Evolutionary conservation across 352 stramenopile species (phyloP), one percentile per base, ranked within the genome.

Genomic region (Pythium dissotocum): DNA sequence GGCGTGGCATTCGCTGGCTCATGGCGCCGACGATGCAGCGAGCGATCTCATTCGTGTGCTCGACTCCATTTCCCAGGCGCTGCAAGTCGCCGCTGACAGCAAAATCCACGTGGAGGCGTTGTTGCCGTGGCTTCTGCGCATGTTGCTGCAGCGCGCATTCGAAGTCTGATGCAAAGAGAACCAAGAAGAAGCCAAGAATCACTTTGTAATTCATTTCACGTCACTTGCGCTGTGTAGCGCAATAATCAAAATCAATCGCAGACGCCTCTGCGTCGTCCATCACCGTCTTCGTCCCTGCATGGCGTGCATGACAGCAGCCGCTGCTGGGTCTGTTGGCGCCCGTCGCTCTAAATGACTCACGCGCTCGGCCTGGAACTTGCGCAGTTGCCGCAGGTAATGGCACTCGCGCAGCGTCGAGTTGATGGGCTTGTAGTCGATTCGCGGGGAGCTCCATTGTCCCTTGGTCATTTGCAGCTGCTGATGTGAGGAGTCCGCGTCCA

Each of bases 371-470:
- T 93, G 85, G 64, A 90, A 93, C 61, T 80, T 83, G 51, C 86
- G 82, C 60, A 91, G 62, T 61, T 94, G 86, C 8, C 86, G 86
- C 61, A 92, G 55, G 62, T 86, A 92, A 61, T 94, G 86, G 46
- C 88, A 85, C 67, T 94, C 80, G 36, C 81, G 71, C 42, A 94
- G 73, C 70, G 90, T 76, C 5, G 77, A 62, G 63, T 94, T 94
- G 36, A 78, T 79, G 32, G 77, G 64, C 0, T 72, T 61, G 70
- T 92, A 94, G 36, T 75, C 69, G 30, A 63, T n/a, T 21, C 65
- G 58, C 14, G 49, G 58, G 4, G 49, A 54, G 12, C 26, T 2
- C 32, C 7, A 49, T 9, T 26, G 14, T 52, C 24, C 32, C 33
- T 42, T 46, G 7, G 12, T 7, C 2, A 56, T 9, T 5, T 46